Conservation (phyloP, 352 stramenopile species). For the Phytophthora pistaciae region DNA sequence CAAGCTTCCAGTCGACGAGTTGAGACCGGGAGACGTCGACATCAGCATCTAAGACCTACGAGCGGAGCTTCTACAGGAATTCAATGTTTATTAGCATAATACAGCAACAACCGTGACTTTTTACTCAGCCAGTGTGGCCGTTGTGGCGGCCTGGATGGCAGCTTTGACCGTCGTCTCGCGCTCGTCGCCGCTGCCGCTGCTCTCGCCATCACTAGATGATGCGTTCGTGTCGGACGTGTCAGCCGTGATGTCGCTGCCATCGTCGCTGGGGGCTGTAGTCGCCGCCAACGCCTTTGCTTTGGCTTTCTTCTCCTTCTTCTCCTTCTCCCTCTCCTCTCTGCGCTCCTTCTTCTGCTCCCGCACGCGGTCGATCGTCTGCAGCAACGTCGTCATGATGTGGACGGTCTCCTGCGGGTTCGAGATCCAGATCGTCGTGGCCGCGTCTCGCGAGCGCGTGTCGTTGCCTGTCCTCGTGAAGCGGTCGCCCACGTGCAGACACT, state of each 20-base stretch:
- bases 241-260: constrained; percentile 30
- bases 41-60: constrained; percentile 5
- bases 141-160: constrained; percentile 72
- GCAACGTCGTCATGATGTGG: constrained; percentile 94
- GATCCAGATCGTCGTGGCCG: constrained; percentile 96
- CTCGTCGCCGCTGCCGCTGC: constrained; percentile 37
- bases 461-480: constrained; percentile 93
- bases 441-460: constrained; percentile 93
- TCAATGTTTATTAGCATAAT: constrained; percentile 29
- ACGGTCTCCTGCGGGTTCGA: constrained; percentile 95
- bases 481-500: constrained; percentile 97
- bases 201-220: constrained; percentile 32
- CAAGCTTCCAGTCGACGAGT: constrained; percentile 14
- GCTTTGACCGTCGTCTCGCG: constrained; percentile 65
- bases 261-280: constrained; percentile 22
- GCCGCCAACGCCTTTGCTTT: constrained; percentile 25
- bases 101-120: constrained; percentile 10
- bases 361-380: constrained; percentile 70
- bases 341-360: constrained; percentile 46
- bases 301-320: constrained; percentile 27
- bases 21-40: constrained; percentile 26
- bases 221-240: constrained; percentile 24
- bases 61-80: constrained; percentile 9
- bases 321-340: constrained; percentile 32
- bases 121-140: constrained; percentile 33